These are phyloP conservation scores for Sequoiadendron giganteum DNA, from an alignment of 75 land plant genomes.

Conservation along the genomic window DNA sequence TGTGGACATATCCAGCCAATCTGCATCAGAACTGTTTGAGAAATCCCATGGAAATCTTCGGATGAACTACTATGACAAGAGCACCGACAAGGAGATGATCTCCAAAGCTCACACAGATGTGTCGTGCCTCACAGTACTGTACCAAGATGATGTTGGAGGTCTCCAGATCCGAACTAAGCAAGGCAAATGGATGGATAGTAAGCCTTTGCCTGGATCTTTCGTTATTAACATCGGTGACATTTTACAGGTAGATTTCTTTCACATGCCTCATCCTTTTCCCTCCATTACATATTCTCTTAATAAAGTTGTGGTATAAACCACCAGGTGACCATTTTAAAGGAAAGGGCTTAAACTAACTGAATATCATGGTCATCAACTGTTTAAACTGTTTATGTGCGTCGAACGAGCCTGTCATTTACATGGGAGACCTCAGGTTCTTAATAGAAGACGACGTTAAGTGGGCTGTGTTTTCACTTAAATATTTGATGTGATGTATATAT, in stretches of 20 bases:
- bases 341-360: conserved; percentile 42
- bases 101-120: not conserved
- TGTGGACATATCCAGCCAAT: not conserved
- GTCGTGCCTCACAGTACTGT: conserved; percentile 37
- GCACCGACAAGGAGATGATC: not conserved
- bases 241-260: conserved; percentile 15
- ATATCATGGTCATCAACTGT: too few species aligned
- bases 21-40: not conserved
- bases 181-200: too few species aligned
- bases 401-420: too few species aligned
- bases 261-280: too few species aligned
- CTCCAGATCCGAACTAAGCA: conserved; percentile 54
- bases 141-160: conserved; percentile 66
- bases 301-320: too few species aligned
- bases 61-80: not conserved
- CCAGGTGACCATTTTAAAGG: not conserved
- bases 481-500: too few species aligned
- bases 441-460: conserved; percentile 27
- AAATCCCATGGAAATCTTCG: not conserved
- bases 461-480: too few species aligned
- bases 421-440: conserved; percentile 15
- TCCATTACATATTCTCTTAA: too few species aligned
- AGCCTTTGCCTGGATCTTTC: too few species aligned
- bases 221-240: too few species aligned
- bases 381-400: conserved; percentile 31